Evolutionary conservation across 192 early-diverging fungal species (phyloP).

Genomic region (Phycomyces nitens): DNA sequence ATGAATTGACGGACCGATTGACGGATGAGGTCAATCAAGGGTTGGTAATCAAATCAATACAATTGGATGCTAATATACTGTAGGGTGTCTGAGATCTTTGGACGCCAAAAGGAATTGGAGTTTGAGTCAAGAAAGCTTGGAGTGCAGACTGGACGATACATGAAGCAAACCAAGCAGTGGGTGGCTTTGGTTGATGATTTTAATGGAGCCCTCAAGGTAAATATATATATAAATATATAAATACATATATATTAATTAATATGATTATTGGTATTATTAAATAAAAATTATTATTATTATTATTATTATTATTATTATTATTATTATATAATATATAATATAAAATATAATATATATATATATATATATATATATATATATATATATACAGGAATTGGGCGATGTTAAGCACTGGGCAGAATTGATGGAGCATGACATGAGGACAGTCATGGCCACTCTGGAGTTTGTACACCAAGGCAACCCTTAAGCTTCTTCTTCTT

Average conservation of each 20-base stretch:
- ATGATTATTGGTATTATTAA: neutral
- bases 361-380: neutral
- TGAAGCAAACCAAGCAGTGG: constrained; percentile 77
- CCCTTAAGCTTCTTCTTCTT: neutral
- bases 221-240: neutral
- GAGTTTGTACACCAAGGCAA: constrained; percentile 46
- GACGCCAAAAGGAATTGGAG: constrained; percentile 65
- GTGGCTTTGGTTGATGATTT: constrained; percentile 69
- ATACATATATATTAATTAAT: neutral
- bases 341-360: neutral
- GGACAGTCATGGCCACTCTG: constrained; percentile 62
- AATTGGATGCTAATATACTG: neutral
- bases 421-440: constrained; percentile 82
- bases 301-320: neutral
- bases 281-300: neutral
- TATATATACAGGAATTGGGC: constrained; percentile 65
- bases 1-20: constrained; percentile 53
- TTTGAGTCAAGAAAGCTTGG: constrained; percentile 51
- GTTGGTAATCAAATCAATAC: constrained; percentile 21
- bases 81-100: constrained; percentile 58
- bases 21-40: constrained; percentile 56
- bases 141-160: constrained; percentile 44
- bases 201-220: constrained; percentile 76
- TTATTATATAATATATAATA: neutral
- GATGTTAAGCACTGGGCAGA: constrained; percentile 84